Evolutionary conservation across 108 stramenopile genomes (phyloP).

Genomic region (Hondaea fermentalgiana): DNA sequence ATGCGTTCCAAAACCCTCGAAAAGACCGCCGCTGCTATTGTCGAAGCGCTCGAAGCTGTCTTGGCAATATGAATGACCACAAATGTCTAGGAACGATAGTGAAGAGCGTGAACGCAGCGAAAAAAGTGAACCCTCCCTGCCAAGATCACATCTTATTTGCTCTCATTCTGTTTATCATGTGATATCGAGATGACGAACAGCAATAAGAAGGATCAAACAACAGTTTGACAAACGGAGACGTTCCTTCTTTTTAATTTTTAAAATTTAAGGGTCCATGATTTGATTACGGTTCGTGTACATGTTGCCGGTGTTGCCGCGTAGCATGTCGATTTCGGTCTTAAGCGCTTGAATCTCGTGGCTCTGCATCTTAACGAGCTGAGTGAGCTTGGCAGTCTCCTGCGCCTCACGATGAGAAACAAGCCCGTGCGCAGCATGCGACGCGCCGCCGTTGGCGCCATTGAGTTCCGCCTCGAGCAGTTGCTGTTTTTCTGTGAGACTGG

Average conservation of each 20-base stretch:
- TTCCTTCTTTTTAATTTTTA: neutral
- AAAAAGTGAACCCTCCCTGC: too few relatives aligned
- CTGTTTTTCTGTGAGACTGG: constrained; percentile 34
- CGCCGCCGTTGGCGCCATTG: neutral
- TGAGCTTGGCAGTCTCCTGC: constrained; percentile 28
- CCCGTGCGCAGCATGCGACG: neutral
- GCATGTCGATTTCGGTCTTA: constrained; percentile 28
- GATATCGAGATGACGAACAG: too few relatives aligned
- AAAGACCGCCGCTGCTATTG: neutral
- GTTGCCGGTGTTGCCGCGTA: constrained; percentile 37
- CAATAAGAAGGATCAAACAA: too few relatives aligned
- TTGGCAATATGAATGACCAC: too few relatives aligned
- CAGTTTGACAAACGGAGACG: neutral
- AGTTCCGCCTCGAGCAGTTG: constrained; percentile 29
- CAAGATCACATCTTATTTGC: too few relatives aligned
- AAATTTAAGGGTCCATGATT: neutral
- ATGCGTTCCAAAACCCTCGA: neutral
- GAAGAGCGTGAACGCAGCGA: too few relatives aligned
- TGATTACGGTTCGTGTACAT: constrained; percentile 16
- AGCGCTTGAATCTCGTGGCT: constrained; percentile 30
- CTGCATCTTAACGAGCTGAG: constrained; percentile 29
- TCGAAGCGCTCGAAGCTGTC: neutral
- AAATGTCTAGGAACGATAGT: too few relatives aligned
- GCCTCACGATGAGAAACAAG: neutral
- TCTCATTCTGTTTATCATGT: too few relatives aligned